Evolutionary conservation across 768 basidiomycete species (phyloP).

Genomic region (Boletus edulis): DNA sequence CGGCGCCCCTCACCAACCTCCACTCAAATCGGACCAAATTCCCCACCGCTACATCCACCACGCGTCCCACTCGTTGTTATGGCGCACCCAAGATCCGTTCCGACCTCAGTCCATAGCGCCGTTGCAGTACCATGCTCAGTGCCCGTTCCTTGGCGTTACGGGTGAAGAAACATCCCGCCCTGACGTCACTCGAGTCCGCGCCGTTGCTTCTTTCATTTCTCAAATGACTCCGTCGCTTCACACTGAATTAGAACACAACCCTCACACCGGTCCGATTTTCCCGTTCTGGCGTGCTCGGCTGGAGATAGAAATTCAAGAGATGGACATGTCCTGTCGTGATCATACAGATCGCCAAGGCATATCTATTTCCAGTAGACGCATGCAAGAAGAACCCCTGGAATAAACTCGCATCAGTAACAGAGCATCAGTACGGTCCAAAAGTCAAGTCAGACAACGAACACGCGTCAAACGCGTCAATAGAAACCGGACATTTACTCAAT

Average conservation of each 20-base stretch:
- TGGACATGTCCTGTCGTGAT: background rate
- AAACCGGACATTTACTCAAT: slow-evolving; percentile 22
- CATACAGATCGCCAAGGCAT: background rate
- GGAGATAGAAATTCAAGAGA: no score
- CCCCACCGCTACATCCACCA: no score
- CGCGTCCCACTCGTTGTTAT: background rate
- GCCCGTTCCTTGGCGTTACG: background rate
- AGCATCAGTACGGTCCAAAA: background rate
- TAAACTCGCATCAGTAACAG: slow-evolving; percentile 1
- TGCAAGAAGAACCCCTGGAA: no score
- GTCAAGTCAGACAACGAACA: slow-evolving; percentile 21
- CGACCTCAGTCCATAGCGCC: background rate
- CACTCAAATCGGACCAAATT: no score
- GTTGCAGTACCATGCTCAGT: background rate
- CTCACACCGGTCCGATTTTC: no score
- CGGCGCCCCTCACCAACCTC: no score
- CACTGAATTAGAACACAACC: background rate
- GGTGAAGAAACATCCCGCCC: background rate
- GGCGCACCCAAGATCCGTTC: slow-evolving; percentile 8
- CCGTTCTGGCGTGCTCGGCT: no score
- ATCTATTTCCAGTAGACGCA: no score
- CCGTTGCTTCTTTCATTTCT: background rate
- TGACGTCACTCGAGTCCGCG: slow-evolving; percentile 8
- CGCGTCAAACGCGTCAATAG: slow-evolving; percentile 9
- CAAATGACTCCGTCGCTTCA: background rate